These are phyloP conservation scores for Alternaria viburni DNA, from an alignment of 2,329 filamentous ascomycete genomes.

Conservation along the genomic window DNA sequence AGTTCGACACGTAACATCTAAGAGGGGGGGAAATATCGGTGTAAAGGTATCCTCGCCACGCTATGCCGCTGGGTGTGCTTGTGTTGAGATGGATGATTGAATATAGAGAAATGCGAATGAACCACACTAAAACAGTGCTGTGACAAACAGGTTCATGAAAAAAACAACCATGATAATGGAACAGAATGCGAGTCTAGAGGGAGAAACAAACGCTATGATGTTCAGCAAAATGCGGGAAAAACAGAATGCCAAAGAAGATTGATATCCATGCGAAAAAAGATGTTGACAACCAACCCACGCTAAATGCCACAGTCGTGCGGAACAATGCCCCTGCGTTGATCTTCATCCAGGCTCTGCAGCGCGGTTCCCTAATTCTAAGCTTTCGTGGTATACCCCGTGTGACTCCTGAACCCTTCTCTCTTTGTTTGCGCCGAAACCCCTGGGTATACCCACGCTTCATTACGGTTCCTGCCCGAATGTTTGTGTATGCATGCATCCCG, in stretches of 20 bases:
- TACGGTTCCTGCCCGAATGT: conserved; percentile 38
- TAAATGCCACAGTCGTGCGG: conserved; percentile 49
- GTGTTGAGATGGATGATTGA: conserved; percentile 14
- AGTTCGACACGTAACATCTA: not conserved
- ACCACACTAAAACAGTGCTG: conserved; percentile 29
- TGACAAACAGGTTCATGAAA: conserved; percentile 16
- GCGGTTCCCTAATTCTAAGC: conserved; percentile 8
- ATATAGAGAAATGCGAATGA: conserved; percentile 26
- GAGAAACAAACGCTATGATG: conserved; percentile 36
- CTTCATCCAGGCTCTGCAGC: conserved; percentile 24
- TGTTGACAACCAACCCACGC: conserved; percentile 38
- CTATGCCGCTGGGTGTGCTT: conserved; percentile 22
- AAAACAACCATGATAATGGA: conserved; percentile 14
- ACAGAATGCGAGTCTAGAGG: conserved; percentile 26
- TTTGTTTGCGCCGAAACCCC: conserved; percentile 13
- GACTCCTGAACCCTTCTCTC: not conserved
- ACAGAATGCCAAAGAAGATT: conserved; percentile 24
- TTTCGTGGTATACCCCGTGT: conserved; percentile 10
- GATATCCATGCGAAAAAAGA: conserved; percentile 25
- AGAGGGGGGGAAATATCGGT: conserved; percentile 8
- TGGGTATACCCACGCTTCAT: conserved; percentile 27
- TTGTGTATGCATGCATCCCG: conserved; percentile 2
- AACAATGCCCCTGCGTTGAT: conserved; percentile 20
- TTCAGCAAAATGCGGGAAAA: conserved; percentile 18
- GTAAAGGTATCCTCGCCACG: conserved; percentile 29